phyloP scores from a whole-genome alignment of 441 rosid genomes.

The Populus tomentosa region DNA sequence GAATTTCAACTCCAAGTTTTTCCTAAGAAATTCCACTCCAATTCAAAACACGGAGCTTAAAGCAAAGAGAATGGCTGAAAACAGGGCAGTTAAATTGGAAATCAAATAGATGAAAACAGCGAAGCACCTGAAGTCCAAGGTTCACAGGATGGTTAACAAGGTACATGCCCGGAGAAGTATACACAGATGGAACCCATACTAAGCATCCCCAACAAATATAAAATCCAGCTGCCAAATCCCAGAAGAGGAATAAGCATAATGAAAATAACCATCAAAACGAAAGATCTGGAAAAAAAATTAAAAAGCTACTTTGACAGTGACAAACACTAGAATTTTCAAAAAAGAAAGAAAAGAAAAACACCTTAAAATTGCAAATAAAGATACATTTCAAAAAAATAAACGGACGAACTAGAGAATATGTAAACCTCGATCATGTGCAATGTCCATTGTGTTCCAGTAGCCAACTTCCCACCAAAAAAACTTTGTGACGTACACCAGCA shows the following conservation, averaged over 20 bases:
- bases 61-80: background rate
- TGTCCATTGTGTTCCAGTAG: conserved; percentile 97
- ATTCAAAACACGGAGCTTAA: background rate
- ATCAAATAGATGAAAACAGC: conserved; percentile 10
- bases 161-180: conserved; percentile 98
- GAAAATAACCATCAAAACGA: background rate
- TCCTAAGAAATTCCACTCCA: background rate
- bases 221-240: conserved; percentile 75
- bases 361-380: background rate
- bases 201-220: conserved; percentile 99
- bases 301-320: background rate
- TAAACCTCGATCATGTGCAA: conserved; percentile 96
- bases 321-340: background rate
- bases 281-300: background rate
- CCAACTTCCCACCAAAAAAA: conserved; percentile 99
- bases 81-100: background rate
- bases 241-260: conserved; percentile 3
- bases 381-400: conserved; percentile 4
- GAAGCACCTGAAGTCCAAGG: conserved; percentile 88
- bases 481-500: conserved; percentile 84
- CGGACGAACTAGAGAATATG: background rate
- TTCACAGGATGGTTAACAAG: conserved; percentile 91
- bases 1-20: conserved; percentile 1
- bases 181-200: conserved; percentile 97
- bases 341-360: background rate